These are phyloP conservation scores for Plasmodium relictum DNA, from an alignment of 169 alveolate species.

Conservation along the genomic window DNA sequence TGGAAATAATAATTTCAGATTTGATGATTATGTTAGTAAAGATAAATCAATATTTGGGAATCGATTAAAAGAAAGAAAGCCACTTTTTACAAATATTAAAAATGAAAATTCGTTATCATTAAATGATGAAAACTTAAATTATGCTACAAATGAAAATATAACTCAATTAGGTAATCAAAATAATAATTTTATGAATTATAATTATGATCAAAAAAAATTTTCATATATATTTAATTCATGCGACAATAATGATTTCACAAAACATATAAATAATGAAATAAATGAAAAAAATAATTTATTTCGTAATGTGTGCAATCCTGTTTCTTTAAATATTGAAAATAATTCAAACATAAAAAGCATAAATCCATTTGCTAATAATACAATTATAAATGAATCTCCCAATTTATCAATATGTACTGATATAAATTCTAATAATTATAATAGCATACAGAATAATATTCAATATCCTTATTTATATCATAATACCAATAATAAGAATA, in stretches of 20 bases:
- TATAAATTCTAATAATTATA: neutral
- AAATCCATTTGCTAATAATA: neutral
- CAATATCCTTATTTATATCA: neutral
- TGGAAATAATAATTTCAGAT: conserved; percentile 12
- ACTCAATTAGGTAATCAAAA: neutral
- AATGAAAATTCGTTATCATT: conserved; percentile 5
- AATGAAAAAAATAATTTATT: neutral
- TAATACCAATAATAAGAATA: neutral
- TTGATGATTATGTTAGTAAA: conserved; percentile 47
- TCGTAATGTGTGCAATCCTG: neutral
- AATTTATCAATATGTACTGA: too few species aligned
- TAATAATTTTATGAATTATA: conserved; percentile 12
- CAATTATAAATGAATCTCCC: too few species aligned
- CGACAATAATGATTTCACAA: neutral
- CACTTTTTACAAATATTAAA: conserved; percentile 23
- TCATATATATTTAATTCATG: neutral
- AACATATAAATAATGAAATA: neutral
- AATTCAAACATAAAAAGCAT: neutral
- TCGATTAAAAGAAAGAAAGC: conserved; percentile 53
- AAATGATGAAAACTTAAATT: conserved; percentile 9
- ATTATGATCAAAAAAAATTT: conserved; percentile 1
- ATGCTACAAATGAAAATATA: neutral
- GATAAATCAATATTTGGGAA: conserved; percentile 76
- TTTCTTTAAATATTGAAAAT: neutral
- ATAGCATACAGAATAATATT: neutral